Evolutionary conservation across 306 rosid species (phyloP).

Genomic region (Spatholobus suberectus): DNA sequence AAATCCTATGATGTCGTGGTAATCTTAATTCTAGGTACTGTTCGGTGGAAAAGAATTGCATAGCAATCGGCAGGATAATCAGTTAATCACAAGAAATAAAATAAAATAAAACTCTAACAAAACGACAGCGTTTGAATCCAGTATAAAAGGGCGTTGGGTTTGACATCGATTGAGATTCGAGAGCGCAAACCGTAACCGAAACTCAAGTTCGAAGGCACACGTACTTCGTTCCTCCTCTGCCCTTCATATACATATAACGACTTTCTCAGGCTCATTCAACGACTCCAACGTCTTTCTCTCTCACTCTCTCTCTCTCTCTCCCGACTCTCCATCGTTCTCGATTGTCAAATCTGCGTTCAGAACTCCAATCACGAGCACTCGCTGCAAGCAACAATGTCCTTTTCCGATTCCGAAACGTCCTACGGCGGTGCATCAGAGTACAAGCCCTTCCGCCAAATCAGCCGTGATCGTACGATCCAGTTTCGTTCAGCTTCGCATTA

Average conservation of each 20-base stretch:
- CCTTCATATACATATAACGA: slow-evolving; percentile 41
- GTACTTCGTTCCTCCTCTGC: slow-evolving; percentile 48
- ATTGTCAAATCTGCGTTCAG: slow-evolving; percentile 28
- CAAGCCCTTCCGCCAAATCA: slow-evolving; percentile 72
- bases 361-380: slow-evolving; percentile 35
- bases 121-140: too few relatives aligned
- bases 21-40: too few relatives aligned
- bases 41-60: too few relatives aligned
- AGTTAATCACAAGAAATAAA: too few relatives aligned
- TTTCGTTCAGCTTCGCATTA: neutral
- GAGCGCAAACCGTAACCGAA: slow-evolving; percentile 56
- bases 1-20: too few relatives aligned
- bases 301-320: slow-evolving; percentile 35
- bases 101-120: too few relatives aligned
- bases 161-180: neutral
- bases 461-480: slow-evolving; percentile 76
- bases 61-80: too few relatives aligned
- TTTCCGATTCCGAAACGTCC: slow-evolving; percentile 81
- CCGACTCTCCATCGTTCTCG: slow-evolving; percentile 24
- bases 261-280: slow-evolving; percentile 43
- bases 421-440: slow-evolving; percentile 61
- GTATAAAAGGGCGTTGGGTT: neutral
- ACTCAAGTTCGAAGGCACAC: slow-evolving; percentile 49
- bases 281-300: neutral
- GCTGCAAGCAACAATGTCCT: slow-evolving; percentile 62